Evolutionary conservation across 768 basidiomycete species (phyloP).

Genomic region (Cantharellus anzutake): DNA sequence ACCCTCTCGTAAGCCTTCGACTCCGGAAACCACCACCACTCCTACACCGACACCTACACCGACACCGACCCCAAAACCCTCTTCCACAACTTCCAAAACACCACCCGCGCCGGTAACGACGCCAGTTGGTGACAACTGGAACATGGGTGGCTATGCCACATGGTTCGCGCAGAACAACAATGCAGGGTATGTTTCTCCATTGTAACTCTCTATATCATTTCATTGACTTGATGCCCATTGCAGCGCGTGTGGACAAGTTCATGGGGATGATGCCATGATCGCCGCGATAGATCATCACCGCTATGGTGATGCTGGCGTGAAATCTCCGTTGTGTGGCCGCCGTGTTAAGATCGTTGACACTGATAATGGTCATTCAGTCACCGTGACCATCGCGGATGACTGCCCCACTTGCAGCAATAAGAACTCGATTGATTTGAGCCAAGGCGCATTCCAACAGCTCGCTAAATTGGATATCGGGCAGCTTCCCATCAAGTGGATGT

Average conservation of each 20-base stretch:
- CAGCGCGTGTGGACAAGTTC: conserved; percentile 43
- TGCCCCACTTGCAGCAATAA: conserved; percentile 58
- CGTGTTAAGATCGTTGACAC: conserved; percentile 44
- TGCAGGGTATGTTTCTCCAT: conserved; percentile 25
- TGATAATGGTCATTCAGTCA: conserved; percentile 35
- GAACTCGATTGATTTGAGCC: conserved; percentile 61
- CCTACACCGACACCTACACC: too few relatives aligned
- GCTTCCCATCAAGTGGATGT: too few relatives aligned
- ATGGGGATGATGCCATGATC: conserved; percentile 38
- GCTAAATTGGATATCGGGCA: neutral
- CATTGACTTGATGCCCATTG: neutral
- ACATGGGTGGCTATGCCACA: conserved; percentile 22
- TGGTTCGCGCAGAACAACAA: conserved; percentile 52
- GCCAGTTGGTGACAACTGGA: neutral
- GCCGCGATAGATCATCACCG: conserved; percentile 41
- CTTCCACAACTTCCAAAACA: neutral
- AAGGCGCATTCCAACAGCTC: conserved; percentile 2
- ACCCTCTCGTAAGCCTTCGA: too few relatives aligned
- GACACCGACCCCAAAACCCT: neutral
- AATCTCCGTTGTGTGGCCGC: conserved; percentile 45
- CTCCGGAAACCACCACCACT: too few relatives aligned
- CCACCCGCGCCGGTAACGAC: neutral
- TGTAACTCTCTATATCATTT: neutral
- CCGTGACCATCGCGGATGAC: conserved; percentile 51
- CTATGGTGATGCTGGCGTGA: conserved; percentile 29